Conservation (phyloP, 768 basidiomycete species). For the Mycena rosella region DNA sequence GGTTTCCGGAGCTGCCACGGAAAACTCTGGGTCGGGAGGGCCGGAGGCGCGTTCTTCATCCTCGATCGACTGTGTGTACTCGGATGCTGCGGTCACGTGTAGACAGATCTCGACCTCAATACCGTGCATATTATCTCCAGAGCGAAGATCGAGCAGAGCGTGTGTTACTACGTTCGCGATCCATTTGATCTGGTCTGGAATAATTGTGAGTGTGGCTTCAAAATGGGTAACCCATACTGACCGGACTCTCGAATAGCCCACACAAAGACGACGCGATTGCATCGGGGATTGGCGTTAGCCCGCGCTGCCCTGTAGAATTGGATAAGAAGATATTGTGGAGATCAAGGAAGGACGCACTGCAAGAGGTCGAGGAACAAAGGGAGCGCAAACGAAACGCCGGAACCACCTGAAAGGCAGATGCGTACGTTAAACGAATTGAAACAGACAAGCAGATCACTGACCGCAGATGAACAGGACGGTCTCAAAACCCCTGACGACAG, state of each 20-base stretch:
- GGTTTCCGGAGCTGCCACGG: constrained; percentile 6
- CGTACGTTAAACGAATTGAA: not conserved
- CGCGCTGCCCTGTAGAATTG: constrained; percentile 43
- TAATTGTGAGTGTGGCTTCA: not conserved
- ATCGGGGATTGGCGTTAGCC: constrained; percentile 41
- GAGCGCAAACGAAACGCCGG: constrained; percentile 62
- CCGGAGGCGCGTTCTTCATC: constrained; percentile 35
- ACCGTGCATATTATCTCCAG: constrained; percentile 39
- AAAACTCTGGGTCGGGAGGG: constrained; percentile 29
- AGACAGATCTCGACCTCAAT: constrained; percentile 55
- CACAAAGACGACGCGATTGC: constrained; percentile 51
- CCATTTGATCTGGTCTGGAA: constrained; percentile 57
- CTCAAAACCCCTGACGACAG: constrained; percentile 51
- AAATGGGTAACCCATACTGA: constrained; percentile 30
- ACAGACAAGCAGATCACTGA: constrained; percentile 31
- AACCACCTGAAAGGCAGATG: constrained; percentile 54
- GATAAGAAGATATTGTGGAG: not conserved
- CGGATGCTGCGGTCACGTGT: constrained; percentile 51
- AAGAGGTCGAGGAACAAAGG: constrained; percentile 59
- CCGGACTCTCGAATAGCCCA: constrained; percentile 61
- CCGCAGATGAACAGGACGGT: constrained; percentile 58
- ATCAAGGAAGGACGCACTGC: constrained; percentile 46
- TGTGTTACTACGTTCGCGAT: constrained; percentile 54
- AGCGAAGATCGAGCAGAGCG: constrained; percentile 39
- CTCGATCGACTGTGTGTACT: constrained; percentile 36